These are phyloP conservation scores for Dothideomycetes sp. DNA, from an alignment of 2,329 filamentous ascomycete genomes.

Conservation along the genomic window DNA sequence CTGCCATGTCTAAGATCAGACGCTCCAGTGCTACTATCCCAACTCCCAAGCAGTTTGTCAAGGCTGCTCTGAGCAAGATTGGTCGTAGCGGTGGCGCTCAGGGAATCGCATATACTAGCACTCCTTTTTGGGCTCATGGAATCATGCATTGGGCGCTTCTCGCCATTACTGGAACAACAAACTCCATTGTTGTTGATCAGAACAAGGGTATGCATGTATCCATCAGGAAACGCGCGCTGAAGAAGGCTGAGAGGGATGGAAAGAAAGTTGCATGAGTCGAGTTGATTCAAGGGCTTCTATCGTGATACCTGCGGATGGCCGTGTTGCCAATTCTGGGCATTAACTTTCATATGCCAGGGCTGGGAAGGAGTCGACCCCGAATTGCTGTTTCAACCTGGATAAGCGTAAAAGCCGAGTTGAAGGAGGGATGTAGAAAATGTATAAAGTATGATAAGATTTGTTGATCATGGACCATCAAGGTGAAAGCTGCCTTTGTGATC, in stretches of 20 bases:
- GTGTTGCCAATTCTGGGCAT: too few relatives aligned
- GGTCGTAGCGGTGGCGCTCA: slow-evolving; percentile 69
- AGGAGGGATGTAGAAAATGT: too few relatives aligned
- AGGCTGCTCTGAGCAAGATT: slow-evolving; percentile 65
- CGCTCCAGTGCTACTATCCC: slow-evolving; percentile 68
- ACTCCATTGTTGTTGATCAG: slow-evolving; percentile 43
- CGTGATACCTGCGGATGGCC: too few relatives aligned
- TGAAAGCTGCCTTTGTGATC: too few relatives aligned
- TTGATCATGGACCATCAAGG: too few relatives aligned
- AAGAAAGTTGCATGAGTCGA: slow-evolving; percentile 50
- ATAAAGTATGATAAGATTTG: too few relatives aligned
- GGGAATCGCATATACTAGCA: slow-evolving; percentile 70
- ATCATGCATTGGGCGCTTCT: slow-evolving; percentile 74
- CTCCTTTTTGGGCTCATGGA: slow-evolving; percentile 87
- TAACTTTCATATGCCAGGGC: too few relatives aligned
- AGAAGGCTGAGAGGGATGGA: slow-evolving; percentile 71
- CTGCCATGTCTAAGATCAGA: slow-evolving; percentile 93
- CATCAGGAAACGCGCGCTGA: slow-evolving; percentile 71
- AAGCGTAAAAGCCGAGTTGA: too few relatives aligned
- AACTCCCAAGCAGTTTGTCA: slow-evolving; percentile 72
- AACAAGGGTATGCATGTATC: slow-evolving; percentile 67
- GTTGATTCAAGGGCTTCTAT: too few relatives aligned
- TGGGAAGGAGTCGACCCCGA: too few relatives aligned
- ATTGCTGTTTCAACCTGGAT: too few relatives aligned
- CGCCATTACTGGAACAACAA: slow-evolving; percentile 48